Percentiles rank a stretch among this genome's conserved stretches.
phyloP scores from a whole-genome alignment of 805 yeast species.

The Maudiozyma serrabonitensis region DNA sequence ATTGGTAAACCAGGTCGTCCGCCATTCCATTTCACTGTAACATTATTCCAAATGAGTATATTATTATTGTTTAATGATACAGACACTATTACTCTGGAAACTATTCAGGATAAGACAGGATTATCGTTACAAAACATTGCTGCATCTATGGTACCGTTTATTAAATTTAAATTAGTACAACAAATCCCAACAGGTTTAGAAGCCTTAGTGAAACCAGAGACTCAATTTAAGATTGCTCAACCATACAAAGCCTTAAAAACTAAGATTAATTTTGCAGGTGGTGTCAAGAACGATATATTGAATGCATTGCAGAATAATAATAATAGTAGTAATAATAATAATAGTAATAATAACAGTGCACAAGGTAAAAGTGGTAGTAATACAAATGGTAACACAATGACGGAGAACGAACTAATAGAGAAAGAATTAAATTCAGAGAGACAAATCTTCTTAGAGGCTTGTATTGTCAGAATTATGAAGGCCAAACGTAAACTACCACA shows the following conservation, averaged over 20 bases:
- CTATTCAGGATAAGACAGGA: conserved; percentile 59
- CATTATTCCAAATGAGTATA: conserved; percentile 81
- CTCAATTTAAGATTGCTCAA: conserved; percentile 58
- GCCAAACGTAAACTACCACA: conserved; percentile 76
- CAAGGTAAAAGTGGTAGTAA: conserved; percentile 18
- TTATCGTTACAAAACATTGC: conserved; percentile 56
- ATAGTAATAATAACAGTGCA: conserved; percentile 11
- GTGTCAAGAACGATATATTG: conserved; percentile 35
- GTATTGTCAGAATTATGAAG: conserved; percentile 94
- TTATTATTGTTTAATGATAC: conserved; percentile 70
- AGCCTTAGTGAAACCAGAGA: conserved; percentile 39
- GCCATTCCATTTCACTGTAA: conserved; percentile 71
- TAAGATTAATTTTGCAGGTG: conserved; percentile 69
- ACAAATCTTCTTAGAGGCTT: conserved; percentile 77
- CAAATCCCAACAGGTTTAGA: conserved; percentile 58
- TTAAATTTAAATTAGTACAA: conserved; percentile 63
- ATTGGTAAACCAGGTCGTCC: conserved; percentile 72
- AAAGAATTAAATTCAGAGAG: conserved; percentile 82
- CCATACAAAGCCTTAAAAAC: conserved; percentile 81
- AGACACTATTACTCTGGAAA: conserved; percentile 37
- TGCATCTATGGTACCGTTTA: conserved; percentile 69
- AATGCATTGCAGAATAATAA: conserved; percentile 11
- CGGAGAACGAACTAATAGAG: conserved; percentile 48
- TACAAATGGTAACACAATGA: conserved; percentile 42
- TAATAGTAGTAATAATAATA: conserved; percentile 5